Conservation (phyloP, 2,329 filamentous ascomycete species). For the Diplodia seriata region DNA sequence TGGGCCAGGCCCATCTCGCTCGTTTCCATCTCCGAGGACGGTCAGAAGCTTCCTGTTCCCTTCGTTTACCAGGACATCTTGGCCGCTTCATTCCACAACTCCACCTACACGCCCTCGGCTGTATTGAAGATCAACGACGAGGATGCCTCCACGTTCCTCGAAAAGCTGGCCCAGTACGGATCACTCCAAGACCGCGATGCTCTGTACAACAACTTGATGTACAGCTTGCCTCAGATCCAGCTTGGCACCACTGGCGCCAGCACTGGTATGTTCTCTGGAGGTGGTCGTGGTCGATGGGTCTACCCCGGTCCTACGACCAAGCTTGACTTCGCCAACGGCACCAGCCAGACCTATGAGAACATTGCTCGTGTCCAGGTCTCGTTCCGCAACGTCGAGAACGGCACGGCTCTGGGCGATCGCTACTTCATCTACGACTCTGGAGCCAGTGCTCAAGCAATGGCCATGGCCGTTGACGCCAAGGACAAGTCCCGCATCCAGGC, state of each 20-base stretch:
- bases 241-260: conserved; percentile 50
- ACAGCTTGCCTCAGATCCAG: conserved; percentile 53
- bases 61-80: conserved; percentile 61
- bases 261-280: conserved; percentile 54
- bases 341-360: conserved; percentile 50
- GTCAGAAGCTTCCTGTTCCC: conserved; percentile 61
- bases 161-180: conserved; percentile 56
- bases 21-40: conserved; percentile 67
- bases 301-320: conserved; percentile 54
- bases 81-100: conserved; percentile 49
- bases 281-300: conserved; percentile 49
- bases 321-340: conserved; percentile 56
- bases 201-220: conserved; percentile 58
- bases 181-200: conserved; percentile 64
- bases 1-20: conserved; percentile 59
- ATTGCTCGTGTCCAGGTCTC: conserved; percentile 52
- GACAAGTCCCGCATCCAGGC: conserved; percentile 25
- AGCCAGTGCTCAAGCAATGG: conserved; percentile 10
- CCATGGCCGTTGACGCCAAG: conserved; percentile 19
- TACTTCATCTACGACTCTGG: conserved; percentile 44
- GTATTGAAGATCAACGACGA: conserved; percentile 65
- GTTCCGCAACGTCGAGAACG: conserved; percentile 50
- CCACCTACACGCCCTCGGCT: conserved; percentile 55
- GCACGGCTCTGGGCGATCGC: conserved; percentile 49
- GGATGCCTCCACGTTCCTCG: conserved; percentile 58